phyloP scores from a whole-genome alignment of 495 filamentous ascomycete species.

The Neurospora tetraspora region DNA sequence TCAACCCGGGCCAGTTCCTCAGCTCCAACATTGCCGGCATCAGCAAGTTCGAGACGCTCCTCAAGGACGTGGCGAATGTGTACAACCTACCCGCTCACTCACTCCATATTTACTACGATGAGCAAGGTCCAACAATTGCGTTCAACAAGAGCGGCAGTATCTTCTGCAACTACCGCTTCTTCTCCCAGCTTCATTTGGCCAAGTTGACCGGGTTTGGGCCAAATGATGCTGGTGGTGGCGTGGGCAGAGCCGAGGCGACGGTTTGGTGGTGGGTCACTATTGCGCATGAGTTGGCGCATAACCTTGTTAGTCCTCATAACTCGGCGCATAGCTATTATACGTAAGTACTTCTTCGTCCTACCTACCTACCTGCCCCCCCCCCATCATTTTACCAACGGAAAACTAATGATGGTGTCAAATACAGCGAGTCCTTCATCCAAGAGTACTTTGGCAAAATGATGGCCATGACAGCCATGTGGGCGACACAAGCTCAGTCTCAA shows the following conservation, averaged over 20 bases:
- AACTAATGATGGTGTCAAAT: neutral
- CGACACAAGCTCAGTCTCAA: neutral
- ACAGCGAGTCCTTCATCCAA: slow-evolving; percentile 41
- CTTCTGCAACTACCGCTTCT: slow-evolving; percentile 91
- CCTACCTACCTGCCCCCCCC: neutral
- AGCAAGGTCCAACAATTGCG: slow-evolving; percentile 69
- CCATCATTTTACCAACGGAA: neutral
- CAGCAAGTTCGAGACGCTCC: slow-evolving; percentile 57
- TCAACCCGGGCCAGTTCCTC: slow-evolving; percentile 47
- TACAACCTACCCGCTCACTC: slow-evolving; percentile 53
- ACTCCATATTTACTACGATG: slow-evolving; percentile 83
- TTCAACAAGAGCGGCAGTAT: slow-evolving; percentile 82
- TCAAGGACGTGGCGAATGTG: slow-evolving; percentile 58
- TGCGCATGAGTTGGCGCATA: slow-evolving; percentile 92
- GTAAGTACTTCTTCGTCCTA: slow-evolving; percentile 29
- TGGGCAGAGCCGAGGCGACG: slow-evolving; percentile 52
- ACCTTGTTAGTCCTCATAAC: slow-evolving; percentile 70
- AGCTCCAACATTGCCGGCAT: slow-evolving; percentile 51
- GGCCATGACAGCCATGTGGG: slow-evolving; percentile 22
- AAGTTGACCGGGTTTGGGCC: slow-evolving; percentile 10
- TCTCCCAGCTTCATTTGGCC: slow-evolving; percentile 61
- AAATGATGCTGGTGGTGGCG: slow-evolving; percentile 1
- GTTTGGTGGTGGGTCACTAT: slow-evolving; percentile 89
- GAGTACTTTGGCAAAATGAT: slow-evolving; percentile 41
- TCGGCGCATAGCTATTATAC: slow-evolving; percentile 81